Conservation (phyloP, 2,329 filamentous ascomycete genomes). For the Penicillium sp. region DNA sequence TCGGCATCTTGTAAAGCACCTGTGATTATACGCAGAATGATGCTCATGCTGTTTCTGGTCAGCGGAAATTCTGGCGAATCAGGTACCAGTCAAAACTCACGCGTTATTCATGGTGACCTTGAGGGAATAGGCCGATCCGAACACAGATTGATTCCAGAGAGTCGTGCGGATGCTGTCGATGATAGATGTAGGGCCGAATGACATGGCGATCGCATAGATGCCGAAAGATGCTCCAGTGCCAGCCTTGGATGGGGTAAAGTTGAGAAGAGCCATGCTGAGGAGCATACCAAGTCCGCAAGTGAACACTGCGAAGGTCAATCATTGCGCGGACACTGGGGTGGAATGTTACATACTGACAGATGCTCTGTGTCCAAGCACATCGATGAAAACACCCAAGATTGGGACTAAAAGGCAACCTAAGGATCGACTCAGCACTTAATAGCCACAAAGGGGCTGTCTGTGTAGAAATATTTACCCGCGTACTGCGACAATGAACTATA, state of each 20-base stretch:
- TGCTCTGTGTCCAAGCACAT: slow-evolving; percentile 56
- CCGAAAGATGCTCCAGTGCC: slow-evolving; percentile 62
- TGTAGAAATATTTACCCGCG: slow-evolving; percentile 29
- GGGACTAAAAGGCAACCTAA: slow-evolving; percentile 59
- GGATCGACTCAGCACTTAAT: background rate
- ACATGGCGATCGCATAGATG: slow-evolving; percentile 58
- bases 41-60: slow-evolving; percentile 52
- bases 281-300: slow-evolving; percentile 54
- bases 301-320: slow-evolving; percentile 18
- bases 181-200: slow-evolving; percentile 58
- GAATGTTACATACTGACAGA: slow-evolving; percentile 37
- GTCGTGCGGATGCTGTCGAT: slow-evolving; percentile 62
- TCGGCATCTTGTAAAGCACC: slow-evolving; percentile 61
- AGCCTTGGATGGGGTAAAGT: slow-evolving; percentile 49
- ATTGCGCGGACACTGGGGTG: background rate
- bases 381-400: slow-evolving; percentile 56
- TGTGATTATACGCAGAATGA: slow-evolving; percentile 59
- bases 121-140: slow-evolving; percentile 60
- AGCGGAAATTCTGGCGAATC: background rate
- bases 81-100: slow-evolving; percentile 24
- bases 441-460: background rate
- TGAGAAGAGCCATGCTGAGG: slow-evolving; percentile 55
- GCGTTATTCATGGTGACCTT: slow-evolving; percentile 64
- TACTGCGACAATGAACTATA: slow-evolving; percentile 60
- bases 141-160: slow-evolving; percentile 61